Percentiles rank a stretch among this genome's conserved stretches.
Evolutionary conservation across 495 filamentous ascomycete genomes (phyloP).

Genomic region (Hyaloscypha variabilis): DNA sequence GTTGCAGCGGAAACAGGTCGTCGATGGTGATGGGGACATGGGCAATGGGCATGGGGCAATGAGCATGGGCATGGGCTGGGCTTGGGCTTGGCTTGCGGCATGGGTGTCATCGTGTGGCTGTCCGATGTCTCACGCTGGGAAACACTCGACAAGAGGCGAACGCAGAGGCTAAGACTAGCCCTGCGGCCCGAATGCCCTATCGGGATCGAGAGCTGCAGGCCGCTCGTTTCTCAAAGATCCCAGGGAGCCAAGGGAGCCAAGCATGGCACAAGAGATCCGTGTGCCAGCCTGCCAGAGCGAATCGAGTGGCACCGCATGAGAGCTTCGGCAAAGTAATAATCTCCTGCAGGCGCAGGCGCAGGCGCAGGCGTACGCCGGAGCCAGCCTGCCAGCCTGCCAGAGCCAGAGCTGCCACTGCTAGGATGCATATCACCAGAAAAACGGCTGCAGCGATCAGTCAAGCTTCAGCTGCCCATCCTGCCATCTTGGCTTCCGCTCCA

Average conservation of each 20-base stretch:
- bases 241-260: slow-evolving; percentile 2
- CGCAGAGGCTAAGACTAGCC: neutral
- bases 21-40: no score
- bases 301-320: slow-evolving; percentile 10
- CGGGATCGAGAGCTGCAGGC: neutral
- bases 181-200: neutral
- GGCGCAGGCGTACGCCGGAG: slow-evolving; percentile 1
- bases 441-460: slow-evolving; percentile 17
- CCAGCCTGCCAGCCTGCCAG: no score
- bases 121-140: slow-evolving; percentile 1
- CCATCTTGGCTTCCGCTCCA: neutral
- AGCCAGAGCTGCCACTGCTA: no score
- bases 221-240: slow-evolving; percentile 18
- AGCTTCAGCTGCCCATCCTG: slow-evolving; percentile 14
- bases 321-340: slow-evolving; percentile 12
- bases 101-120: slow-evolving; percentile 4
- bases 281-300: neutral
- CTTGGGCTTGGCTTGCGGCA: neutral
- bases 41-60: no score
- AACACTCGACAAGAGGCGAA: neutral
- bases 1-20: slow-evolving; percentile 5
- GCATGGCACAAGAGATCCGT: no score
- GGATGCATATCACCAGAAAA: slow-evolving; percentile 15
- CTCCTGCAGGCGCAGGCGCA: slow-evolving; percentile 19
- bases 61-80: no score